Conservation (phyloP, 1,139 yeast species). For the Candida sanyaensis region DNA sequence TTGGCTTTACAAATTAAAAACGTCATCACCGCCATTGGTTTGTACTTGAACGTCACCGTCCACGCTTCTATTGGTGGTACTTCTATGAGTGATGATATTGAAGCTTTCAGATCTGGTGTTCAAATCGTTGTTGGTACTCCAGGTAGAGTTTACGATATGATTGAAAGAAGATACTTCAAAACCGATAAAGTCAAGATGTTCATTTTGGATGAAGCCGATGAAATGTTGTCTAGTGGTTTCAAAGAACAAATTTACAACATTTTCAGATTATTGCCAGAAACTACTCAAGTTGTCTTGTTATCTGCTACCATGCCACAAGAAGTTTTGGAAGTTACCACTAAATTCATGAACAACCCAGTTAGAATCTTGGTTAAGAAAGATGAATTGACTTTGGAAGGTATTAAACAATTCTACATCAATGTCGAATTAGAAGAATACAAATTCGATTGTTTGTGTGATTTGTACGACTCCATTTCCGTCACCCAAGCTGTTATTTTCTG, state of each 20-base stretch:
- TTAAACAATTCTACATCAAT: slow-evolving; percentile 93
- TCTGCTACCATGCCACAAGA: slow-evolving; percentile 99
- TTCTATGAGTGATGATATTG: slow-evolving; percentile 86
- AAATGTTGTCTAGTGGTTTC: slow-evolving; percentile 96
- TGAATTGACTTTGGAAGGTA: slow-evolving; percentile 97
- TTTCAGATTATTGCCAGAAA: slow-evolving; percentile 89
- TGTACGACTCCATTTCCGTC: slow-evolving; percentile 96
- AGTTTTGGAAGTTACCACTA: slow-evolving; percentile 93
- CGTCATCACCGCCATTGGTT: slow-evolving; percentile 91
- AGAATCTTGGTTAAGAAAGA: slow-evolving; percentile 97
- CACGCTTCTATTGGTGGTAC: slow-evolving; percentile 99
- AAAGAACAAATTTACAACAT: slow-evolving; percentile 97
- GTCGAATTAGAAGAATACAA: slow-evolving; percentile 93
- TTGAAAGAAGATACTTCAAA: slow-evolving; percentile 88
- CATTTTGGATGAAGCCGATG: slow-evolving; percentile 99
- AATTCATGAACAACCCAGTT: slow-evolving; percentile 97
- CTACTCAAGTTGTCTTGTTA: slow-evolving; percentile 93
- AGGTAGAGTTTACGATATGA: slow-evolving; percentile 98
- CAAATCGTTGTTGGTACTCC: slow-evolving; percentile 99
- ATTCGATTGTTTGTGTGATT: slow-evolving; percentile 94
- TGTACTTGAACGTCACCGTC: slow-evolving; percentile 89
- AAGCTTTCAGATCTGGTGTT: slow-evolving; percentile 89
- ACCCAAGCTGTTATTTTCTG: slow-evolving; percentile 99
- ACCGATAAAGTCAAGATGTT: slow-evolving; percentile 94
- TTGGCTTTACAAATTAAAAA: slow-evolving; percentile 97